Evolutionary conservation across 345 rosid genomes (phyloP), one percentile per base, ranked within the genome.

Genomic region (Linum trigynum): DNA sequence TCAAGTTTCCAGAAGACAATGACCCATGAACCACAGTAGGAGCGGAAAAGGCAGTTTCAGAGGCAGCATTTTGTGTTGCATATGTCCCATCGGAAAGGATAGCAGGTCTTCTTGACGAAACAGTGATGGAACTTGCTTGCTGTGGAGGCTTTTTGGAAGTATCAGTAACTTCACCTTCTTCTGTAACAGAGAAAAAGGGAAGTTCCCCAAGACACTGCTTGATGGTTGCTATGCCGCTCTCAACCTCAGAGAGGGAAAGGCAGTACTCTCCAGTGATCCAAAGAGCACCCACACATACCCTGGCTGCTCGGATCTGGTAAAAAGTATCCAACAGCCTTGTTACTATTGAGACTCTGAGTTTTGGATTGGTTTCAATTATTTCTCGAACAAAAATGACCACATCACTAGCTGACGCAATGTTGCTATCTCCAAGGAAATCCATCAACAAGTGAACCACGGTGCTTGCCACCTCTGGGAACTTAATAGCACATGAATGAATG

Each of bases 221-320:
- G 40, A 90, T 87, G 40, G 90, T 87, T 63, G 83, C 71, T 66
- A 90, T 77, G 73, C 95, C 97, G 72, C 79, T 85, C 82, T 85
- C 88, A 65, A 90, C 91, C 78, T 90, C 97, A 2, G 95, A 84
- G 67, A 90, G 91, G 38, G 91, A 87, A 62, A 82, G 81, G 68
- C 97, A 90, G 69, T 90, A 90, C 74, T 90, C 97, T 17, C 91
- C 97, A 73, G 87, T 85, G 64, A 90, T 87, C 97, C 97, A 90
- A 67, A 90, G 97, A 43, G 97, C 97, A 62, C 87, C 81, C 55
- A 91, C 81, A 75, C 97, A 90, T 15, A 90, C 97, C 79, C 86
- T 80, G 61, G 90, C 88, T 3, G 95, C 92, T 41, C 95, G 85
- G 59, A 90, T 90, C 81, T 90, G 97, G 79, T 90, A 85, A 75